Percentiles rank a stretch among this genome's conserved stretches.
Conservation (phyloP, 306 rosid genomes). For the Acacia acuminata region DNA sequence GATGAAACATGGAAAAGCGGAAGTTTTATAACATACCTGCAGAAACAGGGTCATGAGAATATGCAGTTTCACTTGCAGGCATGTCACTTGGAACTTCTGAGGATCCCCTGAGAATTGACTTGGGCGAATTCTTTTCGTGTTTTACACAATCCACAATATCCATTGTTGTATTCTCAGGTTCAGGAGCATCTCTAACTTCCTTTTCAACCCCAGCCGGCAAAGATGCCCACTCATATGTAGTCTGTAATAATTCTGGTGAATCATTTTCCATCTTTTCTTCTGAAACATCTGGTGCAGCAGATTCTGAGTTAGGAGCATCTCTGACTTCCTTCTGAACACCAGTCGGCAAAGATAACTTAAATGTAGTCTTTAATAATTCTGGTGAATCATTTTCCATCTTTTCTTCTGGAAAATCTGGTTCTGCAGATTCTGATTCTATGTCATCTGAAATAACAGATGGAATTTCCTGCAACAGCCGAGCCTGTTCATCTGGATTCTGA, state of each 20-base stretch:
- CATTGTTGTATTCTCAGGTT: conserved; percentile 26
- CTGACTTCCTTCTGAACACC: conserved; percentile 53
- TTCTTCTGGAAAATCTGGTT: conserved; percentile 39
- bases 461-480: conserved; percentile 58
- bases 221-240: conserved; percentile 43
- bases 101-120: conserved; percentile 40
- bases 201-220: conserved; percentile 44
- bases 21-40: conserved; percentile 51
- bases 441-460: conserved; percentile 70
- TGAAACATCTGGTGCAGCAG: conserved; percentile 30
- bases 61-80: conserved; percentile 33
- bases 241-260: conserved; percentile 44
- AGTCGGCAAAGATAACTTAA: conserved; percentile 38
- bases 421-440: conserved; percentile 45
- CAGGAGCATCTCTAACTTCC: conserved; percentile 46
- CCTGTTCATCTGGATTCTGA: conserved; percentile 62
- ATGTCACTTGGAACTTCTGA: conserved; percentile 45
- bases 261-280: conserved; percentile 38
- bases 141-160: conserved; percentile 32
- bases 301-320: conserved; percentile 41
- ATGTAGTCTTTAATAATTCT: conserved; percentile 46
- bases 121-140: conserved; percentile 46
- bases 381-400: conserved; percentile 31
- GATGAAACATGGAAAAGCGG: conserved; percentile 3
- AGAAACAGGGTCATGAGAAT: conserved; percentile 29